Evolutionary conservation across 495 filamentous ascomycete species (phyloP).

Genomic region (Coniosporium apollinis): DNA sequence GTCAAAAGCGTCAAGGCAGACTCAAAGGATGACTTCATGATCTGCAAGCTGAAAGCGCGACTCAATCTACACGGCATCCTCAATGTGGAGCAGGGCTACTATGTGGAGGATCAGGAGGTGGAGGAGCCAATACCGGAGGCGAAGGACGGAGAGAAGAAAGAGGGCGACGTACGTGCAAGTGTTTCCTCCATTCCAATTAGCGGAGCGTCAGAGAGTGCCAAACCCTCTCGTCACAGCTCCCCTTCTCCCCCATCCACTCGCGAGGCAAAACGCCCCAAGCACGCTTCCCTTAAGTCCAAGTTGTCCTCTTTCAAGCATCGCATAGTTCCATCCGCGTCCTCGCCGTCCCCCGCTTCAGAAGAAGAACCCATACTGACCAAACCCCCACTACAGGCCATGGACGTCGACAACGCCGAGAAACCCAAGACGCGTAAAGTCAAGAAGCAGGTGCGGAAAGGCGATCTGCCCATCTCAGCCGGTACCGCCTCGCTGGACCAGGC

Average conservation of each 20-base stretch:
- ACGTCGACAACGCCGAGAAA: slow-evolving; percentile 68
- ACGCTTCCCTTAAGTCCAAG: neutral
- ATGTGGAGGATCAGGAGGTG: slow-evolving; percentile 93
- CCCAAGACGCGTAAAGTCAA: slow-evolving; percentile 96
- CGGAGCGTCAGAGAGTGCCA: neutral
- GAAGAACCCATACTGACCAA: slow-evolving; percentile 4
- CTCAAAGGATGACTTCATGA: slow-evolving; percentile 47
- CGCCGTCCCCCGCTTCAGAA: neutral
- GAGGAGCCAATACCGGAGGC: slow-evolving; percentile 69
- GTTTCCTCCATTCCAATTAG: neutral
- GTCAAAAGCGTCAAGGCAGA: slow-evolving; percentile 34
- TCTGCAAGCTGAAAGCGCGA: slow-evolving; percentile 98
- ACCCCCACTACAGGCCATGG: slow-evolving; percentile 57
- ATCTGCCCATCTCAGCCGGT: slow-evolving; percentile 70
- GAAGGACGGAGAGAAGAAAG: slow-evolving; percentile 39
- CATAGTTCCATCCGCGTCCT: neutral
- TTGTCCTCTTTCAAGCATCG: neutral
- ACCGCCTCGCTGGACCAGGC: slow-evolving; percentile 60
- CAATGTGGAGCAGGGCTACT: slow-evolving; percentile 94
- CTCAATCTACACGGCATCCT: slow-evolving; percentile 93
- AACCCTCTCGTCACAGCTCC: no score
- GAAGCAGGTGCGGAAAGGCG: slow-evolving; percentile 98
- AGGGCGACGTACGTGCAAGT: slow-evolving; percentile 34
- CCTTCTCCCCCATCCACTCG: slow-evolving; percentile 1
- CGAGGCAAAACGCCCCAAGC: slow-evolving; percentile 14